Conservation (phyloP, 2,329 filamentous ascomycete species). For the Nigrograna mackinnonii region DNA sequence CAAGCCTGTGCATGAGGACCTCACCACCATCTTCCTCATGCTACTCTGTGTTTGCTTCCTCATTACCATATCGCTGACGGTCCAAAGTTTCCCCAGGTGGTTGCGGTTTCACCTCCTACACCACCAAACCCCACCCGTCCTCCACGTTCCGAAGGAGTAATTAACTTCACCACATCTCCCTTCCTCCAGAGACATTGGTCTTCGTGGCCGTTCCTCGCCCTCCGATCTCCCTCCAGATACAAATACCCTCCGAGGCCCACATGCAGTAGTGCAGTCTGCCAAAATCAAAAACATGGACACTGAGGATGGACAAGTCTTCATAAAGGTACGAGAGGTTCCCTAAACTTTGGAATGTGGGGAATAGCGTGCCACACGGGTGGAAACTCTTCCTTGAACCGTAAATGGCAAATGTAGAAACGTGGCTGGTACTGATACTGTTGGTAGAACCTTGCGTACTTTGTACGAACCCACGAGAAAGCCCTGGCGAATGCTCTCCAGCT, state of each 20-base stretch:
- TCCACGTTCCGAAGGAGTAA: conserved; percentile 18
- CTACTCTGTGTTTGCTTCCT: conserved; percentile 1
- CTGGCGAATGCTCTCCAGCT: conserved; percentile 93
- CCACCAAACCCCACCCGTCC: conserved; percentile 14
- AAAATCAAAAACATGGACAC: conserved; percentile 66
- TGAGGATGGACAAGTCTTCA: conserved; percentile 87
- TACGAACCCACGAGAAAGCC: conserved; percentile 96
- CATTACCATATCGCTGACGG: conserved; percentile 20
- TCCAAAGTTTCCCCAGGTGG: conserved; percentile 20
- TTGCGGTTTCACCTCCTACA: conserved; percentile 21
- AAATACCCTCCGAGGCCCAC: conserved; percentile 22
- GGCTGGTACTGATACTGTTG: conserved; percentile 30
- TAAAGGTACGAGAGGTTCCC: conserved; percentile 69
- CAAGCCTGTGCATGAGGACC: conserved; percentile 11
- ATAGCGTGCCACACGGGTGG: no score
- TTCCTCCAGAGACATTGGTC: conserved; percentile 11
- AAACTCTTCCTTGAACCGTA: no score
- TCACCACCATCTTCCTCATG: conserved; percentile 4
- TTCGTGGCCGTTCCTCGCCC: conserved; percentile 12
- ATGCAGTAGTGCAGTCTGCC: conserved; percentile 37
- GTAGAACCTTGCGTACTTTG: conserved; percentile 92
- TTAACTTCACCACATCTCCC: conserved; percentile 12
- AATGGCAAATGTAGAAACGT: conserved; percentile 1
- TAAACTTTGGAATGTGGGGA: conserved; percentile 3
- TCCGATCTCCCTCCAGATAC: conserved; percentile 1